Base-by-base conservation (phyloP, 176 grass and related monocot genomes). In the Olyra latifolia region DNA sequence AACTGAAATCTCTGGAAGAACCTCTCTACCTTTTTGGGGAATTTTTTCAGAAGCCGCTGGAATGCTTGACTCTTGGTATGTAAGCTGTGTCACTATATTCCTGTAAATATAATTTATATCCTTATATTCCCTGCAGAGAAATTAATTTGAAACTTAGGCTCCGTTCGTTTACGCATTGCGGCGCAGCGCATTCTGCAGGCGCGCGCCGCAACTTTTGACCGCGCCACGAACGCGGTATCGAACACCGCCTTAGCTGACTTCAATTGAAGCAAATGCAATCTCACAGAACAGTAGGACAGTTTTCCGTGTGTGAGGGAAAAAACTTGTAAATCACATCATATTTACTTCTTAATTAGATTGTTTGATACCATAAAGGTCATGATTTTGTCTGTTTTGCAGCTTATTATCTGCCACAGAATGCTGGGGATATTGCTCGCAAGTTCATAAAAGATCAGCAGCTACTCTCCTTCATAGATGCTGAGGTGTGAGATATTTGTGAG, bases 381-480 rank as follows among this genome's bases (percentile, higher is more conserved):
- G 50, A 45, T 3, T 80, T 44, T n/a, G 58, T 87, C 70, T 87
- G 3, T 66, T 68, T 74, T 67, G 66, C 88, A 98, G 95, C 92
- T 79, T 98, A 94, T 78, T 98, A 91, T 93, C 64, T 98, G 59
- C 95, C 95, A 39, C 87, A 98, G 77, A 94, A 98, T 89, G 95
- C 95, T 62, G 95, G 95, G 15, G 75, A 87, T 87, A 98, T 98
- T 80, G 92, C 95, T 91, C 92, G 92, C 46, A 94, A 95, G 72
- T 95, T 89, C 85, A 98, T 98, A 70, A 98, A 89, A 88, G 95
- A 98, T 85, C 87, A 91, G 83, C 66, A 93, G 48, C 74, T 98
- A 70, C 87, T 98, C 61, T 94, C 95, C 86, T 98, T 98, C 88
- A 95, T 98, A 87, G 95, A 98, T 87, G 95, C 92, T 53, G 95